These are phyloP conservation scores for Cunninghamia lanceolata DNA, from an alignment of 75 land plant genomes.

Conservation along the genomic window DNA sequence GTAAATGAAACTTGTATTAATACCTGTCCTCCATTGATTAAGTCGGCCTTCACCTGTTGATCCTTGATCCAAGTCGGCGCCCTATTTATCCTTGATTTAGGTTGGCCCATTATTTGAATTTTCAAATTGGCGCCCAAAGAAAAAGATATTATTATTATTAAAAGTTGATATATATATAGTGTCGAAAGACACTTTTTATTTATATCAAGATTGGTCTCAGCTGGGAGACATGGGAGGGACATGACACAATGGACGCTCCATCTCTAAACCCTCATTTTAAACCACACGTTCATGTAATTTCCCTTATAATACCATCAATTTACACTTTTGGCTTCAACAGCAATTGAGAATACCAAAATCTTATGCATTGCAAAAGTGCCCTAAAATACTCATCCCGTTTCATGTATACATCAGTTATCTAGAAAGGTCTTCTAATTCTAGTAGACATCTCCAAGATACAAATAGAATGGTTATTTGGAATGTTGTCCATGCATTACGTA, in stretches of 20 bases:
- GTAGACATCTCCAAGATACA: not conserved
- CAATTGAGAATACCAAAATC: not conserved
- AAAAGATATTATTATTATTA: too few species aligned
- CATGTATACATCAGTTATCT: not conserved
- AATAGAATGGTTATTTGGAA: not conserved
- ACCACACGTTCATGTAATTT: not conserved
- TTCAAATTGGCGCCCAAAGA: too few species aligned
- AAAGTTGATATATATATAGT: too few species aligned
- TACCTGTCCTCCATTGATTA: too few species aligned
- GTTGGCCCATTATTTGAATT: too few species aligned
- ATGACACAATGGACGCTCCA: not conserved
- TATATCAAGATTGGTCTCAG: too few species aligned
- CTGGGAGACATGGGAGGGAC: too few species aligned
- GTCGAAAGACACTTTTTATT: too few species aligned
- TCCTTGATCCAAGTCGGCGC: too few species aligned
- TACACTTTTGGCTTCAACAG: not conserved
- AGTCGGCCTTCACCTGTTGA: too few species aligned
- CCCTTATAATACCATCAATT: not conserved
- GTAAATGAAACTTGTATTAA: too few species aligned
- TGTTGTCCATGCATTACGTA: not conserved
- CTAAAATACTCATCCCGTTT: not conserved
- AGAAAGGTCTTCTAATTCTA: not conserved
- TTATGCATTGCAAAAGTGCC: not conserved
- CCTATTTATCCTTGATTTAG: too few species aligned
- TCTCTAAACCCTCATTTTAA: not conserved